These are phyloP conservation scores for Tetrahymena borealis DNA, from an alignment of 73 alveolate genomes.

Conservation along the genomic window DNA sequence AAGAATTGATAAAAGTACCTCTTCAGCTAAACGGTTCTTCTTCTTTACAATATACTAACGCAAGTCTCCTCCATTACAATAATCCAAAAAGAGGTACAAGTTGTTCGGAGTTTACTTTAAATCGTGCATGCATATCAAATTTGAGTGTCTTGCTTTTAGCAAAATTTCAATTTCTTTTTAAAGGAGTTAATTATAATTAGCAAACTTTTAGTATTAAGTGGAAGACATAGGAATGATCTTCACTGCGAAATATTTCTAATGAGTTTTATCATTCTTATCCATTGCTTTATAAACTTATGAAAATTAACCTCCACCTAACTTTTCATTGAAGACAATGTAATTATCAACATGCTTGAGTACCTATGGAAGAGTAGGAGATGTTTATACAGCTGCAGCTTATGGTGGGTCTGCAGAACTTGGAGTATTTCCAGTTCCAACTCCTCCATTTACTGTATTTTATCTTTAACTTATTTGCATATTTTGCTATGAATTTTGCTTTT, in stretches of 20 bases:
- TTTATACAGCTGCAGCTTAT: not conserved
- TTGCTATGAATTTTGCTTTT: not conserved
- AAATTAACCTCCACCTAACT: not conserved
- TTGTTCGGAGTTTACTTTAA: conserved; percentile 21
- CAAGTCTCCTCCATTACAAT: conserved; percentile 42
- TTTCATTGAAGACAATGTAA: not conserved
- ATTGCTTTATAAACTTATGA: not conserved
- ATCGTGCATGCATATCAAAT: not conserved
- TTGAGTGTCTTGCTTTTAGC: not conserved
- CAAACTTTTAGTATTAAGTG: not conserved
- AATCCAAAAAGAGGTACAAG: conserved; percentile 32
- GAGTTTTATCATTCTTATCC: not conserved
- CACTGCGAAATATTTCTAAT: not conserved
- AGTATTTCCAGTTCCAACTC: not conserved
- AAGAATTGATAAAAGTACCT: no score
- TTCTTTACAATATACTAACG: conserved; percentile 1
- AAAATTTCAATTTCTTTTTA: not conserved
- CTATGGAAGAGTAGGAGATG: not conserved
- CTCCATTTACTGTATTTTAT: not conserved
- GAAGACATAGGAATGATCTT: not conserved
- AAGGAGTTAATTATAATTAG: not conserved
- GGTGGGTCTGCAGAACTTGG: not conserved
- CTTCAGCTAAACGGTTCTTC: conserved; percentile 19
- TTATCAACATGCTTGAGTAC: not conserved
- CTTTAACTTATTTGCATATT: not conserved